Evolutionary conservation across 306 rosid species (phyloP).

Genomic region (Calophaca sinica): DNA sequence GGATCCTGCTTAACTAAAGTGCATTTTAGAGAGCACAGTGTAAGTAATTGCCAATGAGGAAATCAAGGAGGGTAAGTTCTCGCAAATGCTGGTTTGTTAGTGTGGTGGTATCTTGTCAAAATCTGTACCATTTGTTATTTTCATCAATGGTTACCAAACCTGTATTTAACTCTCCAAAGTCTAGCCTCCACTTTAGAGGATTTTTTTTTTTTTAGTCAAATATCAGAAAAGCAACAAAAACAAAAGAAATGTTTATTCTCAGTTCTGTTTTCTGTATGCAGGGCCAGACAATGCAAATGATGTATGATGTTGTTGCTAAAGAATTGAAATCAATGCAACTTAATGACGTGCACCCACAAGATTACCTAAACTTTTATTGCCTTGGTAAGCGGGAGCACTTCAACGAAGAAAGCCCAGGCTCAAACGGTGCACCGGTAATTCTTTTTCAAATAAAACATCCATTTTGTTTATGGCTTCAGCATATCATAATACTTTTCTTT

Average conservation of each 20-base stretch:
- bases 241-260: constrained; percentile 22
- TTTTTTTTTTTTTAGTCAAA: constrained; percentile 23
- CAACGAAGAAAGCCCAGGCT: constrained; percentile 46
- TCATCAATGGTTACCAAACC: constrained; percentile 18
- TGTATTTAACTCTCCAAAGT: constrained; percentile 10
- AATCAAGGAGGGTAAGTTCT: constrained; percentile 33
- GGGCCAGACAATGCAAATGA: constrained; percentile 87
- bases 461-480: constrained; percentile 18
- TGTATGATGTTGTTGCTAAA: constrained; percentile 73
- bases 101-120: constrained; percentile 34
- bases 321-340: constrained; percentile 65
- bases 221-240: constrained; percentile 13
- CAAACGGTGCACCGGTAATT: constrained; percentile 65
- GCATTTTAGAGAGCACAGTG: constrained; percentile 20
- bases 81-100: constrained; percentile 26
- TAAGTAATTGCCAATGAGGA: constrained; percentile 35
- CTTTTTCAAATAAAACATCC: constrained; percentile 24
- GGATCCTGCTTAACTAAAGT: constrained; percentile 23
- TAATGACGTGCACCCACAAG: constrained; percentile 59
- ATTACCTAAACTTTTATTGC: constrained; percentile 93
- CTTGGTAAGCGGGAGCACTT: constrained; percentile 87
- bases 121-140: constrained; percentile 19
- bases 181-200: neutral
- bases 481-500: constrained; percentile 28
- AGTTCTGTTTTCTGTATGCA: constrained; percentile 51